phyloP scores from a whole-genome alignment of 2,329 filamentous ascomycete genomes.

The Diaporthe batatas region DNA sequence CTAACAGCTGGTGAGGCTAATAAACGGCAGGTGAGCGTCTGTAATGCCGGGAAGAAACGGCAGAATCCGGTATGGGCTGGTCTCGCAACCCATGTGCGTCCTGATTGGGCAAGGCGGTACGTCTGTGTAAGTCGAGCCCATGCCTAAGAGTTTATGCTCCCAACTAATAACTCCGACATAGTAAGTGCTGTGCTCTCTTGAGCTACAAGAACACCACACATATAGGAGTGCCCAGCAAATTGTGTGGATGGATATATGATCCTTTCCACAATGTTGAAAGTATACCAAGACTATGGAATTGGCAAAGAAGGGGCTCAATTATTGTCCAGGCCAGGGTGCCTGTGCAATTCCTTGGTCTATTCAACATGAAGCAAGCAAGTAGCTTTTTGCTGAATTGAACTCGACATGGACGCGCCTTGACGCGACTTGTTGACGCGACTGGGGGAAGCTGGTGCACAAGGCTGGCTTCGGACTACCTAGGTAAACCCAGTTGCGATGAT shows the following conservation, averaged over 20 bases:
- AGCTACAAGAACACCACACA: too few species aligned
- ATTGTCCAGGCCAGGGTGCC: neutral
- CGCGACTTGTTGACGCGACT: neutral
- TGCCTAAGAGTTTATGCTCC: neutral
- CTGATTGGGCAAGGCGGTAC: neutral
- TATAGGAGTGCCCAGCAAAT: too few species aligned
- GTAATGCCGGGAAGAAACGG: neutral
- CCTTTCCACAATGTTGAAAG: conserved; percentile 40
- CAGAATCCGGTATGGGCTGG: neutral
- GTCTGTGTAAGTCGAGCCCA: neutral
- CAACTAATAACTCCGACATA: neutral
- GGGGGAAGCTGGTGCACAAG: neutral
- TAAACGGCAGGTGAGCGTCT: neutral
- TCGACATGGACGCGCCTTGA: too few species aligned
- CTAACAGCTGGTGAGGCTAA: neutral
- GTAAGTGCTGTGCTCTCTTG: neutral
- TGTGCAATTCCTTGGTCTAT: neutral
- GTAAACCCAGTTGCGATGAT: neutral
- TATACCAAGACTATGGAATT: conserved; percentile 48
- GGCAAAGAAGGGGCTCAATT: conserved; percentile 39
- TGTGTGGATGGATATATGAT: too few species aligned
- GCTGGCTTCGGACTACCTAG: neutral
- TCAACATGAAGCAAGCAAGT: neutral
- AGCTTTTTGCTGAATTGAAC: neutral
- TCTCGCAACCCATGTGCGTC: neutral